Evolutionary conservation across 257 asterid species (phyloP).

Genomic region (Solanum sitiens): DNA sequence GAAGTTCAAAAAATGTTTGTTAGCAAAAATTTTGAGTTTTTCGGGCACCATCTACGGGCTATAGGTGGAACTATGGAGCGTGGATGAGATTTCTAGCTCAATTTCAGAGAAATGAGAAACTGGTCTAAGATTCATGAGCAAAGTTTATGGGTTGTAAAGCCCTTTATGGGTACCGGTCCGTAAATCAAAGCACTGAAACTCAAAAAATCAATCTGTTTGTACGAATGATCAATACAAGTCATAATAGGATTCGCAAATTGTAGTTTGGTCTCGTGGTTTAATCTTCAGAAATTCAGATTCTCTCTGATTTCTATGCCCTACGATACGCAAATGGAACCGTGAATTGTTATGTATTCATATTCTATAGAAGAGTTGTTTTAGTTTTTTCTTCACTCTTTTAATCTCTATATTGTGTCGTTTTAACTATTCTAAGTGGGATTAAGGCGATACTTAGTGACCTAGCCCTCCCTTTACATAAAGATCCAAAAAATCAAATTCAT

Average conservation of each 20-base stretch:
- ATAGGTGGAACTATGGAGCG: too few species aligned
- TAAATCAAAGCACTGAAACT: background rate
- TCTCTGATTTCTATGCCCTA: background rate
- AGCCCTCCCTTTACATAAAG: background rate
- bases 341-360: background rate
- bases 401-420: too few species aligned
- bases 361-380: background rate
- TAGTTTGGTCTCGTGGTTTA: background rate
- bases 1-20: background rate
- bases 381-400: background rate
- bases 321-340: too few species aligned
- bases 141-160: background rate
- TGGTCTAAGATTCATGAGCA: background rate
- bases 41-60: too few species aligned
- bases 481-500: background rate
- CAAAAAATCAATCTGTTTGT: background rate
- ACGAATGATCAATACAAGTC: background rate
- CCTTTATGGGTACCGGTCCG: background rate
- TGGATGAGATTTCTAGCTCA: too few species aligned
- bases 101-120: too few species aligned
- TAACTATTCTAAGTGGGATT: background rate
- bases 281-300: background rate
- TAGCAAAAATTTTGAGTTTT: accelerated
- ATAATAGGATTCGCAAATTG: background rate
- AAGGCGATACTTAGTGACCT: background rate